Percentiles rank a stretch among this genome's conserved stretches.
phyloP scores from a whole-genome alignment of 441 rosid species.

The Eutrema salsugineum region DNA sequence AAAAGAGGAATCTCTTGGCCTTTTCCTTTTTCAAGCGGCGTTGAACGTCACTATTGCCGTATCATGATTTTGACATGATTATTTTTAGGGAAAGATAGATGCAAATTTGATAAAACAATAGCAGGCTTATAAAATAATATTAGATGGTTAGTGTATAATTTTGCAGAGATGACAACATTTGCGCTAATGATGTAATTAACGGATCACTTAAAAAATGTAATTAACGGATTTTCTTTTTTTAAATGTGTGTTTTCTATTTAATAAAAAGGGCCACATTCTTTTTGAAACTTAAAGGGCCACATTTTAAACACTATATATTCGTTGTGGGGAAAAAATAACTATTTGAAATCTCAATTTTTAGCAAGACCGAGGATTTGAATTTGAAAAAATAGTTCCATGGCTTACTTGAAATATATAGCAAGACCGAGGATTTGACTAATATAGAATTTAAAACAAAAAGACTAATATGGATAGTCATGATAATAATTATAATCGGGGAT shows the following conservation, averaged over 20 bases:
- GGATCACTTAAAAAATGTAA: no score
- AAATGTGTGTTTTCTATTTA: not conserved
- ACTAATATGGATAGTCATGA: no score
- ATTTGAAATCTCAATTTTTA: not conserved
- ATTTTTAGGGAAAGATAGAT: not conserved
- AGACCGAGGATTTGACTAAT: not conserved
- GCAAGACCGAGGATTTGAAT: not conserved
- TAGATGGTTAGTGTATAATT: no score
- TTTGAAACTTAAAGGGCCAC: no score
- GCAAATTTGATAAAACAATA: not conserved
- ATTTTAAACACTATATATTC: no score
- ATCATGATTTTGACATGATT: slow-evolving; percentile 13
- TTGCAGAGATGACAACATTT: no score
- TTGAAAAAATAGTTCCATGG: no score
- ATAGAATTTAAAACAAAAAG: no score
- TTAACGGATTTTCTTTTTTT: no score
- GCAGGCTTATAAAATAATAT: not conserved
- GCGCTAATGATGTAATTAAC: no score
- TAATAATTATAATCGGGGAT: not conserved
- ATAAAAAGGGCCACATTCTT: not conserved
- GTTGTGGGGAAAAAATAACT: no score
- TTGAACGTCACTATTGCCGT: slow-evolving; percentile 30
- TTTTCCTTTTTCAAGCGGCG: slow-evolving; percentile 14
- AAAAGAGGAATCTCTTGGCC: slow-evolving; percentile 10
- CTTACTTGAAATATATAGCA: not conserved